A percentile compares a stretch with the other conserved stretches of the same genome.
phyloP scores from a whole-genome alignment of 2,329 filamentous ascomycete species.

The Didymella sp. region DNA sequence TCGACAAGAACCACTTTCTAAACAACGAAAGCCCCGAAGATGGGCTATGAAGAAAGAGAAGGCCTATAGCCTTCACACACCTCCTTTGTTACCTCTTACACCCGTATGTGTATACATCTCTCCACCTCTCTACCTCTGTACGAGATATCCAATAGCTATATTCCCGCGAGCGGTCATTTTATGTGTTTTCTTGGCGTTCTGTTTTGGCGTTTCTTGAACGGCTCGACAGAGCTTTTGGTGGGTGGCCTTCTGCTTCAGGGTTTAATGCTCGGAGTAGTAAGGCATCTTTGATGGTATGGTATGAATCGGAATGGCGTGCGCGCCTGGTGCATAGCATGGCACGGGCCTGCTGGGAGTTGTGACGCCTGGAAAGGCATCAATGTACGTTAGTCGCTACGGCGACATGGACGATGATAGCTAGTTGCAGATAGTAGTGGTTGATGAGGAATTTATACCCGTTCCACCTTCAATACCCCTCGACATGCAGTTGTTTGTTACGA shows the following conservation, averaged over 20 bases:
- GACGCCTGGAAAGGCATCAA: background rate
- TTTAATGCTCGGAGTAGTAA: constrained; percentile 13
- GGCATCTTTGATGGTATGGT: constrained; percentile 4
- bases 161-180: constrained; percentile 1
- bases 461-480: background rate
- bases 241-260: constrained; percentile 16
- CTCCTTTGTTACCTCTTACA: constrained; percentile 8
- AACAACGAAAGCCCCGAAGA: constrained; percentile 25
- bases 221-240: constrained; percentile 18
- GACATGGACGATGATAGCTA: background rate
- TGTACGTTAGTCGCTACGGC: constrained; percentile 13
- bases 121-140: constrained; percentile 15
- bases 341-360: constrained; percentile 5
- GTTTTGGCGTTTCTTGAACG: constrained; percentile 8
- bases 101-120: constrained; percentile 17
- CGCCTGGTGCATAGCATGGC: constrained; percentile 9
- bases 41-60: constrained; percentile 27
- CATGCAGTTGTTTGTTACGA: background rate
- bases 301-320: background rate
- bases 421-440: constrained; percentile 8
- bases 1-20: constrained; percentile 11
- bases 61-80: constrained; percentile 22
- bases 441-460: constrained; percentile 12
- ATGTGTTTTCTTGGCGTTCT: constrained; percentile 10
- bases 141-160: constrained; percentile 11